Percentiles rank a stretch among this genome's conserved stretches.
These are phyloP conservation scores for Fonsecaea erecta DNA, from an alignment of 2,329 filamentous ascomycete genomes.

Conservation along the genomic window DNA sequence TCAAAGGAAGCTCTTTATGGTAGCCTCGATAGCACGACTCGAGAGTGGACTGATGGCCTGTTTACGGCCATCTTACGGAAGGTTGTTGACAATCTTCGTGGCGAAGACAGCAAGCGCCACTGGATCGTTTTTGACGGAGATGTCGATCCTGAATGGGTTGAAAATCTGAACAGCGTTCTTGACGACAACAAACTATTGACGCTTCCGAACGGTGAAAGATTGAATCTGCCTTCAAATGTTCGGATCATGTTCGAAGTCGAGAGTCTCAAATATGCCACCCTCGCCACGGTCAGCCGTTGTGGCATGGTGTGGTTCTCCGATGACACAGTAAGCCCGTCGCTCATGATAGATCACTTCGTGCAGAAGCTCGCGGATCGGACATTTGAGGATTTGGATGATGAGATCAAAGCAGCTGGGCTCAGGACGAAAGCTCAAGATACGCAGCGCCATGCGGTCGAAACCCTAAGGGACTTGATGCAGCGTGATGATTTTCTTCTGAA, in stretches of 20 bases:
- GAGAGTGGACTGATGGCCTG: slow-evolving; percentile 98
- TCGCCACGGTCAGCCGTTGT: slow-evolving; percentile 98
- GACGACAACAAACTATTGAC: slow-evolving; percentile 99
- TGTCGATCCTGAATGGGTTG: slow-evolving; percentile 98
- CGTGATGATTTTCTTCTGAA: slow-evolving; percentile 80
- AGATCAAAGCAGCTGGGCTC: slow-evolving; percentile 76
- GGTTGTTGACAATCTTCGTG: slow-evolving; percentile 97
- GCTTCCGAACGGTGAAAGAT: slow-evolving; percentile 94
- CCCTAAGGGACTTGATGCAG: slow-evolving; percentile 75
- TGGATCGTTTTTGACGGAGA: slow-evolving; percentile 99
- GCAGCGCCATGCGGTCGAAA: slow-evolving; percentile 77
- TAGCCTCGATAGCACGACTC: slow-evolving; percentile 91
- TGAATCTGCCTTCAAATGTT: slow-evolving; percentile 91
- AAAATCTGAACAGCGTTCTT: slow-evolving; percentile 98
- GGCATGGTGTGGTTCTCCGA: slow-evolving; percentile 99
- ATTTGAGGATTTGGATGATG: slow-evolving; percentile 96
- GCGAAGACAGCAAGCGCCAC: slow-evolving; percentile 93
- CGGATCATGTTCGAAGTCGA: slow-evolving; percentile 99
- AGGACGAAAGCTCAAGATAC: slow-evolving; percentile 78
- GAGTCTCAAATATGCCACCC: slow-evolving; percentile 92
- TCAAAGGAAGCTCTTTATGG: slow-evolving; percentile 97
- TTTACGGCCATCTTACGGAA: slow-evolving; percentile 98
- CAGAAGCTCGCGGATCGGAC: slow-evolving; percentile 78
- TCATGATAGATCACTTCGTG: slow-evolving; percentile 93
- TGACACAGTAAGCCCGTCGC: slow-evolving; percentile 88